These are phyloP conservation scores for Eimeria tenella DNA, from an alignment of 169 alveolate species.

Conservation along the genomic window DNA sequence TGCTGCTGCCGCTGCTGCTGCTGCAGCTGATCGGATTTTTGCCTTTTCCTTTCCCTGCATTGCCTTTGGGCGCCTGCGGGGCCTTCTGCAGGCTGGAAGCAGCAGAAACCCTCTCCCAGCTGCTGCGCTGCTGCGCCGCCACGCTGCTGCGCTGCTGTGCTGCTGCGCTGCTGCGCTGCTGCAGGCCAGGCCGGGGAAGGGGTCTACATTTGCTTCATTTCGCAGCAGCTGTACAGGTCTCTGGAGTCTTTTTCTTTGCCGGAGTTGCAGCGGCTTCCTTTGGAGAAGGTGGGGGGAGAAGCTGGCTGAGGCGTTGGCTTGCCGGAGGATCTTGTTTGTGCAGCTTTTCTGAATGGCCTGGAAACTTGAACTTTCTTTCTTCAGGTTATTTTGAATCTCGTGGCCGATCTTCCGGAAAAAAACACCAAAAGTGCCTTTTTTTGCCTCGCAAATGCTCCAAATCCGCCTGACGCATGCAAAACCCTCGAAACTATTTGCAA, in stretches of 20 bases:
- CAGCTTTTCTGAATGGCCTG: no score
- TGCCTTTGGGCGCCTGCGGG: neutral
- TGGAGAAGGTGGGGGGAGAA: conserved; percentile 27
- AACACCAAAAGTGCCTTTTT: conserved; percentile 47
- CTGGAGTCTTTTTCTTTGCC: conserved; percentile 55
- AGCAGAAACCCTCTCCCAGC: neutral
- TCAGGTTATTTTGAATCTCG: conserved; percentile 16
- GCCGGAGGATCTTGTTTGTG: neutral
- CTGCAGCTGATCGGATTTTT: no score
- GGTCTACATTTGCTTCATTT: conserved; percentile 29
- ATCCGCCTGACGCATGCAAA: conserved; percentile 49
- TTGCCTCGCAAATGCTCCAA: conserved; percentile 51
- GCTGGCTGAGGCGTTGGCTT: neutral
- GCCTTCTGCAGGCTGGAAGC: neutral
- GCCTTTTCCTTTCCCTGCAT: no score
- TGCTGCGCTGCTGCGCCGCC: no score
- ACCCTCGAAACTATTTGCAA: conserved; percentile 41
- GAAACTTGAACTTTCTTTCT: neutral
- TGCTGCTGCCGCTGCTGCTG: neutral
- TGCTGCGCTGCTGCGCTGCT: neutral
- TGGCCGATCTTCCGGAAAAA: conserved; percentile 45
- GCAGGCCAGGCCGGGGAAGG: conserved; percentile 70
- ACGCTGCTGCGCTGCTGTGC: no score
- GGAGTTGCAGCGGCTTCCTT: conserved; percentile 65
- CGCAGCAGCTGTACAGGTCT: conserved; percentile 15